Base-by-base conservation (phyloP, 2,329 filamentous ascomycete genomes). In the Claviceps sp. region DNA sequence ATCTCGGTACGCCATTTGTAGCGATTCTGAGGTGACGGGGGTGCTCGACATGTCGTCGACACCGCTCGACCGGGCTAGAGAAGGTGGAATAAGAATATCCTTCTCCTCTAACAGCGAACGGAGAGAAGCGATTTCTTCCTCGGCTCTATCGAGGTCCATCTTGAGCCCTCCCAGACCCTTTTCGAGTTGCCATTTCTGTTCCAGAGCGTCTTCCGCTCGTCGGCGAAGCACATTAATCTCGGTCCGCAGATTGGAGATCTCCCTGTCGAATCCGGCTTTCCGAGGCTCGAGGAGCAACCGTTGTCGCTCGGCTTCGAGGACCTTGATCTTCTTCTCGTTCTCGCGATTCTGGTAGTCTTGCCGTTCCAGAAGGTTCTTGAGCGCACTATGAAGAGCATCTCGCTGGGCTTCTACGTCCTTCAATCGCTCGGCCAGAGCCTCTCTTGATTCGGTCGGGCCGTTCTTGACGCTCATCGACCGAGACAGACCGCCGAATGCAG, bases 181-280 rank as follows among this genome's bases (percentile, higher is more conserved):
- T 69, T 96, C 91, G 55, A 90, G 91, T 64, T 94, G 86, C 84
- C 88, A 97, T 68, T 97, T 97, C 62, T 95, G 87, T 63, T 95
- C 88, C 14, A 97, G 77, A 16, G 91, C 91, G 57, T 97, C 91
- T 61, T 98, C 91, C 34, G 91, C 91, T 51, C 93, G 82, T 55
- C 84, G 84, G 44, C 93, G 83, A 52, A 98, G 76, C 16, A 85
- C 78, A 50, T 86, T 87, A 56, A 98, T 86, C 65, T 98, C 93
- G 24, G 85, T 82, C 54, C 89, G 84, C 44, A 97, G 74, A 55
- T 78, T 83, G 2, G 78, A 75, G 6, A 97, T 86, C 62, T 97
- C 91, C 58, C 78, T 82, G 64, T 94, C 85, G 65, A 94, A 97
- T 9, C 87, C 86, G 5, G 81, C 80, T 58, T 85, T 84, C 57